phyloP scores from a whole-genome alignment of 2,329 filamentous ascomycete genomes.

The Alternaria hordeiaustralica region DNA sequence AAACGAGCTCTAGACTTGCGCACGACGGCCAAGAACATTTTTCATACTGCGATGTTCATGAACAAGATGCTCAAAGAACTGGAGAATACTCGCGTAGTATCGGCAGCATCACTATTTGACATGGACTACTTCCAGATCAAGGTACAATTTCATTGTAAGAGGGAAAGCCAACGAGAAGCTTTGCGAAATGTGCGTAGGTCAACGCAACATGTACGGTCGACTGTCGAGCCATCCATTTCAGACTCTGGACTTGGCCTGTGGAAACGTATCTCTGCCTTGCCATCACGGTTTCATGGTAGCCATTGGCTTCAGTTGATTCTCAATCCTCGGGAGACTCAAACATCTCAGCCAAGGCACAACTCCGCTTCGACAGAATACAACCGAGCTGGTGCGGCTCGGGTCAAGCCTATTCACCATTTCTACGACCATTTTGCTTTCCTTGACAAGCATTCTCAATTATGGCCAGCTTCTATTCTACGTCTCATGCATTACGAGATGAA shows the following conservation, averaged over 20 bases:
- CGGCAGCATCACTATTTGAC: background rate
- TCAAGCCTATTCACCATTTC: background rate
- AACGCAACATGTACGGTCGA: background rate
- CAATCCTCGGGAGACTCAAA: background rate
- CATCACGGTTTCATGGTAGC: background rate
- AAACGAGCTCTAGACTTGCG: background rate
- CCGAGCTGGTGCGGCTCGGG: background rate
- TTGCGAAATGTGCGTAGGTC: background rate
- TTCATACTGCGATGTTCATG: background rate
- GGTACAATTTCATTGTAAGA: background rate
- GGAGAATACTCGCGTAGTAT: background rate
- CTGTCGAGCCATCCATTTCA: background rate
- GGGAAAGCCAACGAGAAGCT: background rate
- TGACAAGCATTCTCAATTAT: background rate
- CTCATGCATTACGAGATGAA: background rate
- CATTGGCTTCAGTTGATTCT: background rate
- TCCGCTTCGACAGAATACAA: background rate
- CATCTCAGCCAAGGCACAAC: background rate
- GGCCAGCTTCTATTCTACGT: background rate
- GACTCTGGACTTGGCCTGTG: background rate
- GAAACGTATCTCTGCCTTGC: background rate
- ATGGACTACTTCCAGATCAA: background rate
- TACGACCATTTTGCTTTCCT: background rate
- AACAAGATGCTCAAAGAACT: background rate
- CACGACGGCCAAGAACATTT: background rate